Percentiles rank a stretch among this genome's conserved stretches.
Conservation (phyloP, 1,284 basidiomycete genomes). For the Ceratobasidium sp. region DNA sequence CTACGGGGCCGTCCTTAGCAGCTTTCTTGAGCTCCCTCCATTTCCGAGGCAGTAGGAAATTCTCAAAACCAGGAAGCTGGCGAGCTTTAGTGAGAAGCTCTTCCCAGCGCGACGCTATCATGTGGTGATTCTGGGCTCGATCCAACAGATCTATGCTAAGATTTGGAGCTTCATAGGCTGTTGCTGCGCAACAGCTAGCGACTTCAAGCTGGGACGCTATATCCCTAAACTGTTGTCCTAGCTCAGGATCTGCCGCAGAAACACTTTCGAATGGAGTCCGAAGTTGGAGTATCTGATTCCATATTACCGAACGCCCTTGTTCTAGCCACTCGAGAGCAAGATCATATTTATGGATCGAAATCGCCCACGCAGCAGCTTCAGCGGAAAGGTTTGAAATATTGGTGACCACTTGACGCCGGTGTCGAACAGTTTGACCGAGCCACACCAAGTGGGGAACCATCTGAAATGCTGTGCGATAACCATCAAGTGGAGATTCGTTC, state of each 20-base stretch:
- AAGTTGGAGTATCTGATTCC: not conserved
- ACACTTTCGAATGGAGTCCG: not conserved
- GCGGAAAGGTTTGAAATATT: not conserved
- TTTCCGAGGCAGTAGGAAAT: not conserved
- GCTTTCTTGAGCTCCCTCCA: too few relatives aligned
- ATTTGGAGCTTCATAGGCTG: too few relatives aligned
- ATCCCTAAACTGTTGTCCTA: not conserved
- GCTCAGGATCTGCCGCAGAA: not conserved
- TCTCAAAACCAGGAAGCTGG: not conserved
- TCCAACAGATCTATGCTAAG: not conserved
- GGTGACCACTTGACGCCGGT: not conserved
- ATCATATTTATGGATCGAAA: not conserved
- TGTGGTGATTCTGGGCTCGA: not conserved
- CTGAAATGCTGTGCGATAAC: not conserved
- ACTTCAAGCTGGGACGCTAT: not conserved
- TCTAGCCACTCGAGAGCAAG: not conserved
- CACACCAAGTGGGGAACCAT: not conserved
- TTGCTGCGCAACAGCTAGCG: not conserved
- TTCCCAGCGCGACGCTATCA: not conserved
- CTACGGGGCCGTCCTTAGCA: not conserved
- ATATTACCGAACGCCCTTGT: not conserved
- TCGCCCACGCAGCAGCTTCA: not conserved
- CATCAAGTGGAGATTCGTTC: not conserved
- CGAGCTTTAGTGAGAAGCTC: not conserved
- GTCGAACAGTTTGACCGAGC: not conserved